A percentile compares a stretch with the other conserved stretches of the same genome.
Conservation (phyloP, 129 eudicot genomes). For the Tanacetum coccineum region DNA sequence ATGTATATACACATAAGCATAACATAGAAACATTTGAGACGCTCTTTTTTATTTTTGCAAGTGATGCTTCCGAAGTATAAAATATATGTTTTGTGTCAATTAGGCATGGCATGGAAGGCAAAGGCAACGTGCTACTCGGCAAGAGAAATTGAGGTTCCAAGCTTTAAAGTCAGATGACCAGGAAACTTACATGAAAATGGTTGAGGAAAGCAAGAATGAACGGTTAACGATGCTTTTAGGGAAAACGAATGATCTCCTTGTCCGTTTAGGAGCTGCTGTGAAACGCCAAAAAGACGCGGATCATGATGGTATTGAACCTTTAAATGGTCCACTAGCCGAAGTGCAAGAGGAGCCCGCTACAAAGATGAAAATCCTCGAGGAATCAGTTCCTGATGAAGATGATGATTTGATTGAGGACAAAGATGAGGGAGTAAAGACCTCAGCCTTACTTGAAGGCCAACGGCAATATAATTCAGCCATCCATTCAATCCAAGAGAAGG, state of each 20-base stretch:
- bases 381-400: conserved; percentile 48
- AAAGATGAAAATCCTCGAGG: conserved; percentile 24
- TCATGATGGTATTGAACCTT: conserved; percentile 77
- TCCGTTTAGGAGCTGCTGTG: conserved; percentile 97
- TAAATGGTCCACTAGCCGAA: conserved; percentile 53
- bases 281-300: conserved; percentile 94
- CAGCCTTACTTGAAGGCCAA: conserved; percentile 93
- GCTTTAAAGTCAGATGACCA: conserved; percentile 94
- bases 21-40: background rate
- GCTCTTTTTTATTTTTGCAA: background rate
- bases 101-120: conserved; percentile 99
- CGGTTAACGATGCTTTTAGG: conserved; percentile 93
- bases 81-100: conserved; percentile 15
- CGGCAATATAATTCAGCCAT: conserved; percentile 89
- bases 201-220: conserved; percentile 98
- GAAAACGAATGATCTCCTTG: conserved; percentile 93
- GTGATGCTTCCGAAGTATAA: conserved; percentile 6
- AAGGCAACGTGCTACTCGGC: conserved; percentile 92
- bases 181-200: conserved; percentile 99
- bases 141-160: conserved; percentile 92
- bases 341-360: conserved; percentile 43
- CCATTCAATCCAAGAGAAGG: conserved; percentile 98
- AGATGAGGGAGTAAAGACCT: conserved; percentile 46
- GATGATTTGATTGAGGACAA: conserved; percentile 42
- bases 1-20: no score